phyloP scores from a whole-genome alignment of 495 filamentous ascomycete genomes.

The Eremomyces bilateralis region DNA sequence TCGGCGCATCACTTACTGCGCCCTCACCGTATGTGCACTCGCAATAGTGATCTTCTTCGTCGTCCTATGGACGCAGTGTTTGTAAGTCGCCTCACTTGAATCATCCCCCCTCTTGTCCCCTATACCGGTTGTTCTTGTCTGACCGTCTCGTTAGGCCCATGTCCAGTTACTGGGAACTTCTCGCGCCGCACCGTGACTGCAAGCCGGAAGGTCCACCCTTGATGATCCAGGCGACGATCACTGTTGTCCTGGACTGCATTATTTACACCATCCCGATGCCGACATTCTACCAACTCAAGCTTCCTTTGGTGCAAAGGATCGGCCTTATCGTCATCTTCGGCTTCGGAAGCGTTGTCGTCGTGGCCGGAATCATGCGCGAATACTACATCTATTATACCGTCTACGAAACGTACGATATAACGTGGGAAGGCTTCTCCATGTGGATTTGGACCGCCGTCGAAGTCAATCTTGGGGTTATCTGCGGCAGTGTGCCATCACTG shows the following conservation, averaged over 20 bases:
- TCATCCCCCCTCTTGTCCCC: too few relatives aligned
- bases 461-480: conserved; percentile 2
- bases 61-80: neutral
- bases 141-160: neutral
- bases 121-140: too few relatives aligned
- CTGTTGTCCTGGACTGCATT: neutral
- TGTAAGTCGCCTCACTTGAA: too few relatives aligned
- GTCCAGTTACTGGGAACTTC: conserved; percentile 1
- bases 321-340: conserved; percentile 1
- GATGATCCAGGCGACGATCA: neutral
- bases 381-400: neutral
- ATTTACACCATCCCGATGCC: conserved; percentile 2
- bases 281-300: neutral
- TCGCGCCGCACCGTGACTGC: neutral
- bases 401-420: conserved; percentile 2
- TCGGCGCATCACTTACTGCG: neutral
- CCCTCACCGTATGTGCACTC: neutral
- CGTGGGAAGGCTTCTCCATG: conserved; percentile 1
- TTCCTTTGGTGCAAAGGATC: neutral
- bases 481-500: conserved; percentile 1
- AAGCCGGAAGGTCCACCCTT: neutral
- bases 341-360: conserved; percentile 1
- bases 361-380: conserved; percentile 1
- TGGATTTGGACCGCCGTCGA: conserved; percentile 2
- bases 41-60: neutral